Evolutionary conservation across 2,329 filamentous ascomycete species (phyloP).

Genomic region (Aureobasidium sp.): DNA sequence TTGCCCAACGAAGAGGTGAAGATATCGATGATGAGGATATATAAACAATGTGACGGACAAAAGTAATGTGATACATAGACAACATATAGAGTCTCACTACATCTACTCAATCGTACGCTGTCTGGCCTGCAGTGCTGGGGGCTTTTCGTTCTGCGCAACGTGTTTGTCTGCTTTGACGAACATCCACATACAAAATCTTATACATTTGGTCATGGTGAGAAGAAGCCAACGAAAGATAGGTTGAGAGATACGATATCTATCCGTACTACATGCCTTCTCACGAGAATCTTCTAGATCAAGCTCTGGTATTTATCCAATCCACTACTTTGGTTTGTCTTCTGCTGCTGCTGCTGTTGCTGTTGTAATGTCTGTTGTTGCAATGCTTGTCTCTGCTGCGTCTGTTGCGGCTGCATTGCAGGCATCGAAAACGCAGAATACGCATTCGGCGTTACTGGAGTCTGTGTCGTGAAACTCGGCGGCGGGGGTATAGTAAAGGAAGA

Average conservation of each 20-base stretch:
- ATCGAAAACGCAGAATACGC: conserved; percentile 16
- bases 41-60: neutral
- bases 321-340: conserved; percentile 12
- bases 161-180: too few relatives aligned
- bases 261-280: neutral
- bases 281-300: conserved; percentile 26
- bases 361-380: conserved; percentile 16
- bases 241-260: too few relatives aligned
- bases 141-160: too few relatives aligned
- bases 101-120: neutral
- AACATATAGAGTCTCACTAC: neutral
- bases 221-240: neutral
- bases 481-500: conserved; percentile 53
- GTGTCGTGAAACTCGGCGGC: conserved; percentile 36
- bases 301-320: conserved; percentile 63
- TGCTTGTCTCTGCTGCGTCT: neutral
- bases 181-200: too few relatives aligned
- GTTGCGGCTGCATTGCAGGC: conserved; percentile 11
- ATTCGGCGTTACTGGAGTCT: conserved; percentile 30
- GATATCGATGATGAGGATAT: conserved; percentile 26
- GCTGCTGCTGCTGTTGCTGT: conserved; percentile 23
- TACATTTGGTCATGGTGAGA: too few relatives aligned
- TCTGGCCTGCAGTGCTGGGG: too few relatives aligned
- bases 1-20: conserved; percentile 37
- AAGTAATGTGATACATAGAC: neutral